Evolutionary conservation across 2,329 filamentous ascomycete species (phyloP), one percentile per base, ranked within the genome.

Genomic region (Fusarium liriodendri): DNA sequence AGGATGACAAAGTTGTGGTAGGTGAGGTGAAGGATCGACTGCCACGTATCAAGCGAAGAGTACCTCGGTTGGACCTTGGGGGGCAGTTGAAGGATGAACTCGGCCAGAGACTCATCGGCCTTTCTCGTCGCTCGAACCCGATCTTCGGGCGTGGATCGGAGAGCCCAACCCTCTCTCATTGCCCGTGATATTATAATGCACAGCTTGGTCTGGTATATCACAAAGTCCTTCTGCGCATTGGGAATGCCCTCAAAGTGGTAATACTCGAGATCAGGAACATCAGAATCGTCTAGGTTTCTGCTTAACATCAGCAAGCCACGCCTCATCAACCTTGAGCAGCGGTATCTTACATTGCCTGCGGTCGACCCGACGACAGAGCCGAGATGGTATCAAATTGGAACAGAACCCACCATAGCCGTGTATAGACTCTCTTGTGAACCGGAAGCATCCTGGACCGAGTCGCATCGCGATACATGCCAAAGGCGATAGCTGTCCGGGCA

Each of bases 401-500:
- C 2, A 85, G 72, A 20, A 81, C 78, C 84, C 84, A 85, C 82
- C 83, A 85, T 3, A 84, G 69, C 9, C 84, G 76, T 6, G 80
- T 67, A 79, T 82, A 85, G 16, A 81, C 78, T 2, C 81, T 71
- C 72, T 82, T 83, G 20, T 82, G 77, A 29, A 80, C 67, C 1
- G 74, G 45, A 2, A 79, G 72, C 47, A 84, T 75, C 7, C 57
- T 78, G 5, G 78, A 82, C 5, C 74, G 64, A 4, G 72, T 75
- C 3, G 79, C 75, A 64, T 84, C 80, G 1, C 83, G 79, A 57
- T 85, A 87, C 86, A 89, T 88, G 22, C 88, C 87, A 62, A 89
- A 79, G 0, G 88, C 88, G 0, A 86, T 84, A 2, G 87, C 88
- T 37, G 86, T 88, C 7, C 88, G 83, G n/a, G 83, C 83, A 5